Percentiles rank a stretch among this genome's conserved stretches.
Conservation (phyloP, 345 rosid species). For the Clarkia xantiana region DNA sequence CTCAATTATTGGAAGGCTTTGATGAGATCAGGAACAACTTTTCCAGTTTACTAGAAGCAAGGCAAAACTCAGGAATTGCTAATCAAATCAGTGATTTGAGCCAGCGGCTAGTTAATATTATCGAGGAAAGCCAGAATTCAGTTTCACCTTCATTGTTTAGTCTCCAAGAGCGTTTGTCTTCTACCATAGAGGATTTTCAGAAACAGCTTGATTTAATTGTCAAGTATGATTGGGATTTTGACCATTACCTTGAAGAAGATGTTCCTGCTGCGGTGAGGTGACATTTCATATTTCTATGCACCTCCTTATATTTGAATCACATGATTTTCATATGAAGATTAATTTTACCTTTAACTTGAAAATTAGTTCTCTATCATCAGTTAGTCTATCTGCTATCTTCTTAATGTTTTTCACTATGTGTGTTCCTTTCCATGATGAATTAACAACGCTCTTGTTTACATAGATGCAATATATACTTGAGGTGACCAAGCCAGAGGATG, state of each 20-base stretch:
- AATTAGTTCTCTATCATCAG: not conserved
- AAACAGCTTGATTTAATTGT: slow-evolving; percentile 82
- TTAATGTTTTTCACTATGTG: not conserved
- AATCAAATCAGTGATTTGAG: slow-evolving; percentile 63
- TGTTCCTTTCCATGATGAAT: not conserved
- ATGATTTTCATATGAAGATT: too few species aligned
- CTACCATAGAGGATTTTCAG: slow-evolving; percentile 81
- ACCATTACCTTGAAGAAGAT: slow-evolving; percentile 86
- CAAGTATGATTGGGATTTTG: slow-evolving; percentile 94
- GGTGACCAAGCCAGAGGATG: slow-evolving; percentile 43
- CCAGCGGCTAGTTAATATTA: slow-evolving; percentile 48
- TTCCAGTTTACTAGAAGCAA: slow-evolving; percentile 54
- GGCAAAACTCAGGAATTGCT: slow-evolving; percentile 61
- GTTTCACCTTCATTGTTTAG: slow-evolving; percentile 76
- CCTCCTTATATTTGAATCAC: not conserved
- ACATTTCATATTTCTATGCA: slow-evolving; percentile 23
- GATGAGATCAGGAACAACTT: slow-evolving; percentile 59
- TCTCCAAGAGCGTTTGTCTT: slow-evolving; percentile 63
- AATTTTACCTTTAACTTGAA: too few species aligned
- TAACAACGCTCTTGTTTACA: not conserved
- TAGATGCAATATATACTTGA: slow-evolving; percentile 54
- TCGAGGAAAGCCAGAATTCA: slow-evolving; percentile 73
- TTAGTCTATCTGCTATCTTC: not conserved
- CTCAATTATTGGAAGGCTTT: slow-evolving; percentile 53
- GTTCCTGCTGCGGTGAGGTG: slow-evolving; percentile 98